Base-by-base conservation (phyloP, 768 basidiomycete genomes). In the Boletus patriciae region DNA sequence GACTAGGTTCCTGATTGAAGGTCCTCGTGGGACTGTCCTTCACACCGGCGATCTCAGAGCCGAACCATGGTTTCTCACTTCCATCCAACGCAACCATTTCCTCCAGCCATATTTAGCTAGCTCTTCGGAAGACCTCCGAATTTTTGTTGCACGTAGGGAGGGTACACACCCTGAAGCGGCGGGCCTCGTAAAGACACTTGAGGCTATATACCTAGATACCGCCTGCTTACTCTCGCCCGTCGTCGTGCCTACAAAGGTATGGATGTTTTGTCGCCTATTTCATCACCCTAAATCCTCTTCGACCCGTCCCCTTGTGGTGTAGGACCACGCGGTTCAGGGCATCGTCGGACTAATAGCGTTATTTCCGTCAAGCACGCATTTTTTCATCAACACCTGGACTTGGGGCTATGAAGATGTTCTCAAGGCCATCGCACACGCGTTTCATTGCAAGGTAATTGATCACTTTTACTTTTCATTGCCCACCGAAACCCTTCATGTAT, bases 341-440 rank as follows among this genome's bases (percentile, higher is more conserved):
- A 73, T 96, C 4, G 71, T 92, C 19, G 74, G 83, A 18, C 77
- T 97, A 1, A 87, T 98, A 71, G 74, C 77, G 11, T 66, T 85
- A 4, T 89, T 87, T 54, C 88, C 93, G 0, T 58, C 75, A 0
- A 74, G 79, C 5, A 86, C 86, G 0, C 77, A 83, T 52, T 97
- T 98, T 74, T 98, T 90, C 74, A 78, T 99, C 55, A 96, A 97
- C 66, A 69, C 83, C 0, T 99, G 96, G 96, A 96, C 95, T 0
- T 95, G 90, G 87, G 96, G 96, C 1, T 98, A 97, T 68, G 96
- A 99, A 71, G 92, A 94, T 54, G 75, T 95, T 15, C 76, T 97
- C 29, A 91, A 92, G 64, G 90, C 80, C 0, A 74, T 98, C 9
- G 81, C 88, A 3, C 73, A 77, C 3, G 75, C 78, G 1, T 98